Percentiles rank a stretch among this genome's conserved stretches.
phyloP scores from a whole-genome alignment of 495 filamentous ascomycete species.

The Penicillium cinerascens region DNA sequence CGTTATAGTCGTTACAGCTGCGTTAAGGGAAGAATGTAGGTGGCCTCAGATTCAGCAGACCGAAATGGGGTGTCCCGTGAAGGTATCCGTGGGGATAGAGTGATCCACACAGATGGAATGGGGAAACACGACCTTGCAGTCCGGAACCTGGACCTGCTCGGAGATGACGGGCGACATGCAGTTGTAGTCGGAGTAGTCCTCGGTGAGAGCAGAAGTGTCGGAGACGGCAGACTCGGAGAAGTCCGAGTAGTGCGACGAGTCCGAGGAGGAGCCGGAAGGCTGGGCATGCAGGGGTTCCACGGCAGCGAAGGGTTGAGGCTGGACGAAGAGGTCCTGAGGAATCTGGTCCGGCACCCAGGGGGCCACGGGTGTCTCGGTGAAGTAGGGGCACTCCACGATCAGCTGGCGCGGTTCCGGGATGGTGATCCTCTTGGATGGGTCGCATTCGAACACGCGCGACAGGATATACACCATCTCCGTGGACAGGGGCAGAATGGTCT shows the following conservation, averaged over 20 bases:
- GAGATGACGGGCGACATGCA: conserved; percentile 39
- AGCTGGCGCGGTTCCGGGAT: conserved; percentile 75
- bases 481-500: conserved; percentile 89
- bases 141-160: conserved; percentile 29
- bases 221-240: conserved; percentile 43
- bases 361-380: conserved; percentile 54
- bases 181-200: conserved; percentile 41
- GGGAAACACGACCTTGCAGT: conserved; percentile 34
- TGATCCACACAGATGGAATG: conserved; percentile 27
- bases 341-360: conserved; percentile 30
- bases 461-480: conserved; percentile 86
- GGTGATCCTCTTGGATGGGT: conserved; percentile 81
- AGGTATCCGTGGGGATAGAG: conserved; percentile 24
- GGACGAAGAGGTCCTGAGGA: conserved; percentile 26
- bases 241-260: conserved; percentile 41
- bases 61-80: conserved; percentile 22
- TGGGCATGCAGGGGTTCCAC: conserved; percentile 37
- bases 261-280: conserved; percentile 37
- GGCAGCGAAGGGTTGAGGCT: conserved; percentile 30
- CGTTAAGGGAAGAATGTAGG: conserved; percentile 16
- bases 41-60: conserved; percentile 20
- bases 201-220: conserved; percentile 40
- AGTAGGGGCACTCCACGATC: conserved; percentile 71
- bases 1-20: conserved; percentile 28
- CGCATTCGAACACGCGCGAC: conserved; percentile 81